Conservation (phyloP, 306 rosid genomes). For the Castanea mollissima region DNA sequence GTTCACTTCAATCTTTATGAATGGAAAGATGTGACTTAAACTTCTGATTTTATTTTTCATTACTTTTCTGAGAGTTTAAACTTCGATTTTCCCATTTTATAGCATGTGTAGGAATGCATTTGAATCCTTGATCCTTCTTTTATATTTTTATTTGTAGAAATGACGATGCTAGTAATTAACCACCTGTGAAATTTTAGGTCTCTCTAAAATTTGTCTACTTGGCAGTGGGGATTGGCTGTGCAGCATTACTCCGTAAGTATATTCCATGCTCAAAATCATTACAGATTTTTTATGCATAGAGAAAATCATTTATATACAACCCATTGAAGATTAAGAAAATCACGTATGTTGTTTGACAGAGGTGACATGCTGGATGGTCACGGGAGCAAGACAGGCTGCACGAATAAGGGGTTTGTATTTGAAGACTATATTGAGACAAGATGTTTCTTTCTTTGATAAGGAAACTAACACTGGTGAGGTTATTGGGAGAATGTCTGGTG, state of each 20-base stretch:
- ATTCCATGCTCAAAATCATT: background rate
- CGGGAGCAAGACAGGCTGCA: constrained; percentile 33
- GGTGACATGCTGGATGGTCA: constrained; percentile 35
- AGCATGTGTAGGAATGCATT: background rate
- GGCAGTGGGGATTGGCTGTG: constrained; percentile 28
- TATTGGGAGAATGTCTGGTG: constrained; percentile 31
- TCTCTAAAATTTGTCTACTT: constrained; percentile 43
- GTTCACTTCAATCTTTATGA: no score
- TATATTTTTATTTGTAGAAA: background rate
- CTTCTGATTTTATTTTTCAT: background rate
- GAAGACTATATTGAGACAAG: constrained; percentile 28
- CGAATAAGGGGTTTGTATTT: constrained; percentile 24
- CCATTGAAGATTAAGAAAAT: background rate
- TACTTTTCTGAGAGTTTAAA: background rate
- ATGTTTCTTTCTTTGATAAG: constrained; percentile 26
- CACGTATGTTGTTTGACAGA: constrained; percentile 1
- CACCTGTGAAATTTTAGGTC: constrained; percentile 21
- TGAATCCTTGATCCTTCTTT: background rate
- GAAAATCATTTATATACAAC: background rate
- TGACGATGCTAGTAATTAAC: background rate
- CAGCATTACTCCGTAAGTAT: constrained; percentile 42
- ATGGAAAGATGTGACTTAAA: no score
- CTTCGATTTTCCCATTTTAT: background rate
- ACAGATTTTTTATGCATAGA: background rate
- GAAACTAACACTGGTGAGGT: constrained; percentile 32